A percentile compares a stretch with the other conserved stretches of the same genome.
Conservation (phyloP, 768 basidiomycete genomes). For the Macrolepiota albuminosa region DNA sequence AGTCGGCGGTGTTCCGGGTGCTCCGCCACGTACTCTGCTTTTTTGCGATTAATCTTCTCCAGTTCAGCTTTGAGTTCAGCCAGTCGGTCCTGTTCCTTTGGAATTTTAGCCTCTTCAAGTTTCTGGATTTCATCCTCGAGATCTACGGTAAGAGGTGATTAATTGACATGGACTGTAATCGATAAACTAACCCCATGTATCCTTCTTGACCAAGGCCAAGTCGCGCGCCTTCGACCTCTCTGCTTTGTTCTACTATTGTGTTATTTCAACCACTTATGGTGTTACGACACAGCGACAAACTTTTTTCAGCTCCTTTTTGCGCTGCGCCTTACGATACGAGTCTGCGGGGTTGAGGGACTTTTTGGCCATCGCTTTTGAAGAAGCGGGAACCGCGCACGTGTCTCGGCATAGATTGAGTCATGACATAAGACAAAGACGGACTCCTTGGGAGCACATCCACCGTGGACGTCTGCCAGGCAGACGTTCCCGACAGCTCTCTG, state of each 20-base stretch:
- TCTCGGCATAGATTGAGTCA: constrained; percentile 30
- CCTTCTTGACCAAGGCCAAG: constrained; percentile 90
- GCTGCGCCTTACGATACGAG: constrained; percentile 87
- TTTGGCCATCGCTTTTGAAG: constrained; percentile 60
- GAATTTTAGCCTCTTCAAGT: constrained; percentile 46
- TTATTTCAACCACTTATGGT: constrained; percentile 15
- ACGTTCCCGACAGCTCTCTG: constrained; percentile 9
- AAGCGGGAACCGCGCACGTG: constrained; percentile 29
- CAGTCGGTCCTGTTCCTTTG: constrained; percentile 58
- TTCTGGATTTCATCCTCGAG: constrained; percentile 77
- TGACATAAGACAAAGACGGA: constrained; percentile 21
- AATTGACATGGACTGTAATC: background rate
- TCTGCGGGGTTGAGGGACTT: constrained; percentile 94
- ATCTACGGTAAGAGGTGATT: constrained; percentile 36
- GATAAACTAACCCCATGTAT: constrained; percentile 63
- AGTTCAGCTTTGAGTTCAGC: constrained; percentile 72
- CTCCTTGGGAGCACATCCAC: constrained; percentile 17
- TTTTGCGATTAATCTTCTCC: constrained; percentile 76
- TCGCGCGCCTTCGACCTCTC: constrained; percentile 78
- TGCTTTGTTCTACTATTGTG: constrained; percentile 82
- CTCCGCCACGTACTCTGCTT: constrained; percentile 87
- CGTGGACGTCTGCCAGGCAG: constrained; percentile 30
- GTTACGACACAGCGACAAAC: constrained; percentile 34
- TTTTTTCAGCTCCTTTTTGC: constrained; percentile 96
- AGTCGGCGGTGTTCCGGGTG: constrained; percentile 90